Percentiles rank a stretch among this genome's conserved stretches.
Conservation (phyloP, 352 stramenopile genomes). For the Pythium brachiatum region DNA sequence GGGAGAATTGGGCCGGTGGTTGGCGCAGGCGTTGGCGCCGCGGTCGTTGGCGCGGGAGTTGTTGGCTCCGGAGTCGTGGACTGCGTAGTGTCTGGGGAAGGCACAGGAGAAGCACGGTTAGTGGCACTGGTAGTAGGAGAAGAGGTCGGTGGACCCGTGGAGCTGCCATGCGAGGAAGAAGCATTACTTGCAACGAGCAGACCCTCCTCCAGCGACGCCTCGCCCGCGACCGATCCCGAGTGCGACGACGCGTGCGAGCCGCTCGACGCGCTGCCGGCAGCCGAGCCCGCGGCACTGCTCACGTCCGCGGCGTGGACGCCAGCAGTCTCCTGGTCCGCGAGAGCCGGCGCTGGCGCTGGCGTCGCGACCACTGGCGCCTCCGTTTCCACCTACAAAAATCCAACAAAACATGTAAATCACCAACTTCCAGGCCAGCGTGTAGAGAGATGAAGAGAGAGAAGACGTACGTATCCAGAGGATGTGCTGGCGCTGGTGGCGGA, state of each 20-base stretch:
- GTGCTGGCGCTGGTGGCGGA: background rate
- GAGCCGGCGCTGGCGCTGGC: background rate
- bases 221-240: constrained; percentile 9
- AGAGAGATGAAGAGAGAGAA: background rate
- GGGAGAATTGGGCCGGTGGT: constrained; percentile 23
- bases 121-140: background rate
- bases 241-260: background rate
- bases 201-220: constrained; percentile 1
- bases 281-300: background rate
- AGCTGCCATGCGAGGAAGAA: background rate
- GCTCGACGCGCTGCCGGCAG: background rate
- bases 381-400: background rate
- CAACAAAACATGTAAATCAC: background rate
- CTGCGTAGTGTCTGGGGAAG: background rate
- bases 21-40: background rate
- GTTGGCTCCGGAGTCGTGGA: constrained; percentile 3
- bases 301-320: constrained; percentile 7
- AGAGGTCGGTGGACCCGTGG: background rate
- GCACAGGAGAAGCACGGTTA: constrained; percentile 2
- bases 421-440: too few species aligned
- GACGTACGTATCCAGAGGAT: constrained; percentile 1
- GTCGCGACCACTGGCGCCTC: background rate
- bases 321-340: background rate
- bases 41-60: background rate
- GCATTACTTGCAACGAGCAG: constrained; percentile 5